Conservation (phyloP, 805 yeast species). For the Nakazawaea wickerhamii region DNA sequence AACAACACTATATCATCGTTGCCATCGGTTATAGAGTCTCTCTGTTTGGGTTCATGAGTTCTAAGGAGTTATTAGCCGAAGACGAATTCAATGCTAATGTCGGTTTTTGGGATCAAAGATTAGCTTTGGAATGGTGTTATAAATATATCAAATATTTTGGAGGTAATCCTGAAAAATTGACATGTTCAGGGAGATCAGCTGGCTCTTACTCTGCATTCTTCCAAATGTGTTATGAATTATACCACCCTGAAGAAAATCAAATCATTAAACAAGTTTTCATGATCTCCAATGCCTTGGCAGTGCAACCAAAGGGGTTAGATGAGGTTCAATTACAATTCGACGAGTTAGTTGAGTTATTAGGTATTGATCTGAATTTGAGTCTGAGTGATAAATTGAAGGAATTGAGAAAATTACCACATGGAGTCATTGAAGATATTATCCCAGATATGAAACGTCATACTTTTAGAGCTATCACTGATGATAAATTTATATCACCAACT, state of each 20-base stretch:
- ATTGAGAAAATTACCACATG: conserved; percentile 12
- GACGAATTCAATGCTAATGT: conserved; percentile 24
- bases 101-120: conserved; percentile 44
- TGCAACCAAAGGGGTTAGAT: conserved; percentile 33
- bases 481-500: conserved; percentile 27
- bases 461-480: conserved; percentile 39
- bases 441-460: conserved; percentile 25
- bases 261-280: conserved; percentile 33
- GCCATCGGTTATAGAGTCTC: conserved; percentile 36
- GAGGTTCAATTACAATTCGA: conserved; percentile 33
- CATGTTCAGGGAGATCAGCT: conserved; percentile 43
- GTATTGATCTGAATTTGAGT: conserved; percentile 14
- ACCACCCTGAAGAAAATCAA: conserved; percentile 34
- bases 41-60: conserved; percentile 31
- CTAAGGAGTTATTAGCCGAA: conserved; percentile 32
- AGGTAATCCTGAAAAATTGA: conserved; percentile 37
- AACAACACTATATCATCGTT: conserved; percentile 31
- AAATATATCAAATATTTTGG: conserved; percentile 39
- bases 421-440: conserved; percentile 21
- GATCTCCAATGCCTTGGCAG: conserved; percentile 32
- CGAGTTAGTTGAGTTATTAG: conserved; percentile 26
- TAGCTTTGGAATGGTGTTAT: conserved; percentile 42
- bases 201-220: conserved; percentile 40
- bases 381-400: conserved; percentile 18
- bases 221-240: conserved; percentile 37